These are phyloP conservation scores for Fraxinus platypoda DNA, from an alignment of 305 asterid genomes.

Conservation along the genomic window DNA sequence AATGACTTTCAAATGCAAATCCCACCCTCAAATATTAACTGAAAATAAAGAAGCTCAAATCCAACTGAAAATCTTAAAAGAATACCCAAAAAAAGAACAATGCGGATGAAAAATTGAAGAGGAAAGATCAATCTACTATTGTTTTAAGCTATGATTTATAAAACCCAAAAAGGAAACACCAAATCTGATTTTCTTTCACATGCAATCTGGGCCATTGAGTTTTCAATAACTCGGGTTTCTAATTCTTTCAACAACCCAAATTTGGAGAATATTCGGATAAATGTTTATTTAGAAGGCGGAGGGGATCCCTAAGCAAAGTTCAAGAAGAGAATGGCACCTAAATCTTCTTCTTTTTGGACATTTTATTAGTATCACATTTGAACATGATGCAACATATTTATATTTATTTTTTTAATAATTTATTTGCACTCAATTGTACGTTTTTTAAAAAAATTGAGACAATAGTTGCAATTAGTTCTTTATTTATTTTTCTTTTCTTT, in stretches of 20 bases:
- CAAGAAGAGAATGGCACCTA: too few relatives aligned
- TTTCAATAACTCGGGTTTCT: slow-evolving; percentile 31
- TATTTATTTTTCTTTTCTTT: too few relatives aligned
- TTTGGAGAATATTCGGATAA: slow-evolving; percentile 31
- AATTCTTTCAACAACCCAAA: slow-evolving; percentile 61
- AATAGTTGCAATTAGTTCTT: too few relatives aligned
- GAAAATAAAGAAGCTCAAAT: not conserved
- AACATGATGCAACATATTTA: too few relatives aligned
- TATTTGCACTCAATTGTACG: too few relatives aligned
- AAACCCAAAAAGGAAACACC: slow-evolving; percentile 1
- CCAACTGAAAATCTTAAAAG: not conserved
- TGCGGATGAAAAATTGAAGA: not conserved
- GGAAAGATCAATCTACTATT: slow-evolving; percentile 6
- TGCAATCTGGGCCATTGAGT: slow-evolving; percentile 36
- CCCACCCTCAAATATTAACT: not conserved
- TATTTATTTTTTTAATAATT: too few relatives aligned
- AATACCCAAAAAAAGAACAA: too few relatives aligned
- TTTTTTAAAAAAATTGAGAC: too few relatives aligned
- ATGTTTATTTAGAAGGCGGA: too few relatives aligned
- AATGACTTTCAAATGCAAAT: slow-evolving; percentile 33
- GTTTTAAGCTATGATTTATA: not conserved
- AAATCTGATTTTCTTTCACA: slow-evolving; percentile 45
- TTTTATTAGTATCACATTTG: too few relatives aligned
- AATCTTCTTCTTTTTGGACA: too few relatives aligned
- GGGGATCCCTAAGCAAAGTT: not conserved